These are phyloP conservation scores for Pseudocercospora fijiensis DNA, from an alignment of 2,329 filamentous ascomycete species.

Conservation along the genomic window DNA sequence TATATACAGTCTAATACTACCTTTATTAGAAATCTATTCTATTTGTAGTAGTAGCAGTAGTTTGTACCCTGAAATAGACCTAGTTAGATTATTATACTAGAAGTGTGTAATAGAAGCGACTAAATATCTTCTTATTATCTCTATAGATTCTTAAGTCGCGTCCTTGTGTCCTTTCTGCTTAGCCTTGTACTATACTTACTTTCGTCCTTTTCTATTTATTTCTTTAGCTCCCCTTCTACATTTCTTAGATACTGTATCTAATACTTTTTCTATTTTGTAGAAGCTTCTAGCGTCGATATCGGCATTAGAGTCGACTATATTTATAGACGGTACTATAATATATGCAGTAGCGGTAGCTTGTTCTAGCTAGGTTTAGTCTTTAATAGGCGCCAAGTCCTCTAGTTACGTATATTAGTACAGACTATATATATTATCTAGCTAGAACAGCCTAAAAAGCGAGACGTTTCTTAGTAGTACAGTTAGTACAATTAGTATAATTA, in stretches of 20 bases:
- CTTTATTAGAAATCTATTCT: not conserved
- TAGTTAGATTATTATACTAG: not conserved
- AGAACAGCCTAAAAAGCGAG: no score
- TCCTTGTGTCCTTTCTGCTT: not conserved
- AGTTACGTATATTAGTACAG: not conserved
- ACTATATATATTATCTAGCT: no score
- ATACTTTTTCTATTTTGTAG: not conserved
- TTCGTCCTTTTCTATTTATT: not conserved
- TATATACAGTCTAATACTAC: no score
- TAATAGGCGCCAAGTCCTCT: not conserved
- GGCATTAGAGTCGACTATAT: not conserved
- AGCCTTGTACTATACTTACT: not conserved
- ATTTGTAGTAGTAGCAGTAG: not conserved
- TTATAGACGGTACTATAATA: not conserved
- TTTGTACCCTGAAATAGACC: not conserved
- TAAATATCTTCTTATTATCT: not conserved
- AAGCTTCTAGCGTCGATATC: not conserved
- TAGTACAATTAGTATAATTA: no score
- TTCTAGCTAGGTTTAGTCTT: not conserved
- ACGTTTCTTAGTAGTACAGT: no score
- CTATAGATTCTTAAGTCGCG: not conserved
- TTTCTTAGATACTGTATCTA: not conserved
- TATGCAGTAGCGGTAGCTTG: not conserved
- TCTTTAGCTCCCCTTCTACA: not conserved
- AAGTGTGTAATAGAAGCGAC: not conserved